phyloP scores from a whole-genome alignment of 2,329 filamentous ascomycete genomes.

The Aspergillus viridinutans region DNA sequence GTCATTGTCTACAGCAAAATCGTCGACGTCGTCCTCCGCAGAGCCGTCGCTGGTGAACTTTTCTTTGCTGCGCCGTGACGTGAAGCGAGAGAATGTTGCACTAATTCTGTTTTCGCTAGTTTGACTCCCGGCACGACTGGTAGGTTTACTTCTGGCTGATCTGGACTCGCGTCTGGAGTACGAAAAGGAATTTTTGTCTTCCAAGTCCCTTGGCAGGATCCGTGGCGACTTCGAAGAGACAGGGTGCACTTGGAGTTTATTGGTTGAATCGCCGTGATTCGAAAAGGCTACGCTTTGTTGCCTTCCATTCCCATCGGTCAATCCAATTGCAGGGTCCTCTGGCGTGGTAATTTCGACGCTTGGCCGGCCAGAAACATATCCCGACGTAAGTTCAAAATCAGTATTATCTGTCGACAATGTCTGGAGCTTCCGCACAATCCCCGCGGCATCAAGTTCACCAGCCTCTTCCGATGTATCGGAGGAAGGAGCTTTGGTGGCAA shows the following conservation, averaged over 20 bases:
- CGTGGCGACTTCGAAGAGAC: conserved; percentile 22
- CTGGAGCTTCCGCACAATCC: conserved; percentile 16
- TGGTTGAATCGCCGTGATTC: conserved; percentile 13
- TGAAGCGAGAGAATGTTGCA: conserved; percentile 33
- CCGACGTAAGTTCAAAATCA: conserved; percentile 19
- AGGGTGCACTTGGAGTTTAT: conserved; percentile 17
- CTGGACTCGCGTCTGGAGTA: conserved; percentile 29
- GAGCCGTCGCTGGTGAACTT: conserved; percentile 25
- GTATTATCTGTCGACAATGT: conserved; percentile 12
- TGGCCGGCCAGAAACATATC: conserved; percentile 26
- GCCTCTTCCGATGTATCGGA: conserved; percentile 23
- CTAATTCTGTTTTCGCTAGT: conserved; percentile 34
- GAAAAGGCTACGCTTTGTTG: conserved; percentile 28
- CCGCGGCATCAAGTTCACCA: conserved; percentile 18
- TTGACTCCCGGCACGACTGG: conserved; percentile 34
- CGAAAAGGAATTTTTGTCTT: conserved; percentile 16
- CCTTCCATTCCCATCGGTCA: conserved; percentile 14
- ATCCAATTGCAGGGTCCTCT: conserved; percentile 18
- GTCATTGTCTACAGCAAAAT: conserved; percentile 19
- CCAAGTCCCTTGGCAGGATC: conserved; percentile 24
- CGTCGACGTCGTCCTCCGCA: conserved; percentile 24
- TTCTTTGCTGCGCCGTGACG: conserved; percentile 29
- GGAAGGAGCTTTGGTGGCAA: conserved; percentile 31
- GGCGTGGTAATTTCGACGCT: conserved; percentile 37
- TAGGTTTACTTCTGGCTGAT: conserved; percentile 27